phyloP scores from a whole-genome alignment of 495 filamentous ascomycete species.

The Hypoxylon subgilvum region DNA sequence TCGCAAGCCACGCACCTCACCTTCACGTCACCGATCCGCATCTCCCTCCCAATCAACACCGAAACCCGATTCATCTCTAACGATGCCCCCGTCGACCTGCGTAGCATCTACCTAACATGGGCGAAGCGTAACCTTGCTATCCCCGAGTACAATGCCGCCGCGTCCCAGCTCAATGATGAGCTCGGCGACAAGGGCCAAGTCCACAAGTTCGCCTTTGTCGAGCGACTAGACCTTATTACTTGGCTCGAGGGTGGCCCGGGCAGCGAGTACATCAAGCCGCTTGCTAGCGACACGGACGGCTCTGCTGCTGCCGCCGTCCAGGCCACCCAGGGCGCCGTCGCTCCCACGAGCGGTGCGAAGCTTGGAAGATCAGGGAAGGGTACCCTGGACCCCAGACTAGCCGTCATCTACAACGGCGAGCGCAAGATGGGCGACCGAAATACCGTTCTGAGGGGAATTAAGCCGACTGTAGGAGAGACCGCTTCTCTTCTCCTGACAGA shows the following conservation, averaged over 20 bases:
- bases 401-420: conserved; percentile 89
- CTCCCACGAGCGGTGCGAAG: conserved; percentile 51
- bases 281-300: conserved; percentile 67
- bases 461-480: conserved; percentile 73
- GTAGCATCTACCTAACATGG: conserved; percentile 94
- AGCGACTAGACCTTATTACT: conserved; percentile 85
- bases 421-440: conserved; percentile 92
- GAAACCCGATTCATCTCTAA: conserved; percentile 81
- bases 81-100: conserved; percentile 78
- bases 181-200: conserved; percentile 69
- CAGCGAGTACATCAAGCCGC: conserved; percentile 86
- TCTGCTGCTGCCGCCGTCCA: conserved; percentile 53
- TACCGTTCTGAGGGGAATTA: conserved; percentile 82
- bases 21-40: conserved; percentile 68
- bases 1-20: conserved; percentile 81
- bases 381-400: conserved; percentile 76
- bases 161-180: conserved; percentile 79
- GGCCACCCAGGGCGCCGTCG: conserved; percentile 59
- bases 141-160: conserved; percentile 85
- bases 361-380: conserved; percentile 59
- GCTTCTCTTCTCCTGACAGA: neutral
- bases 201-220: conserved; percentile 85
- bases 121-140: conserved; percentile 86
- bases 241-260: conserved; percentile 92
- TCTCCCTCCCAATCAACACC: conserved; percentile 73